Conservation (phyloP, 495 filamentous ascomycete species). For the Thozetella sp. region DNA sequence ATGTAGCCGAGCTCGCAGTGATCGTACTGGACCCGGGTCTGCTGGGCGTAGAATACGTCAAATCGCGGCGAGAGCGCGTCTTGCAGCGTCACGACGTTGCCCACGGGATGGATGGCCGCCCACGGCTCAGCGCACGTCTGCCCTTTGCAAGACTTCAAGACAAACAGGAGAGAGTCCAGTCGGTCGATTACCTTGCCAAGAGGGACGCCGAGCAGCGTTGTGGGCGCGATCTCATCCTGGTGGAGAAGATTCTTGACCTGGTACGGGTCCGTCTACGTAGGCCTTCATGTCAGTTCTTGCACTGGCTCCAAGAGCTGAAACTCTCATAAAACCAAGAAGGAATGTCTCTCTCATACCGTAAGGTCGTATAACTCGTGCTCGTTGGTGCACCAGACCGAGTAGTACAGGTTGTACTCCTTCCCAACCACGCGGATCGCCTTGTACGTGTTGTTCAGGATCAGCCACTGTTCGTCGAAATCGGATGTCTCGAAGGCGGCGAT, state of each 20-base stretch:
- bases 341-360: constrained; percentile 30
- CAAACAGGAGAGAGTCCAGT: constrained; percentile 57
- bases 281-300: not conserved
- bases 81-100: constrained; percentile 24
- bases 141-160: constrained; percentile 60
- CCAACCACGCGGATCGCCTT: constrained; percentile 56
- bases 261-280: constrained; percentile 51
- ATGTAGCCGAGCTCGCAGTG: constrained; percentile 60
- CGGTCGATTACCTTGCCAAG: constrained; percentile 39
- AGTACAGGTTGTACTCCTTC: constrained; percentile 53
- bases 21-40: constrained; percentile 46
- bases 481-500: constrained; percentile 51
- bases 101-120: constrained; percentile 50
- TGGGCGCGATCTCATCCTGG: constrained; percentile 4
- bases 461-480: constrained; percentile 15
- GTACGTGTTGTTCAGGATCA: constrained; percentile 61
- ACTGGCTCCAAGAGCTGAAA: not conserved
- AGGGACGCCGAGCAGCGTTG: constrained; percentile 35
- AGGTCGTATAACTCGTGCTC: constrained; percentile 63
- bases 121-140: constrained; percentile 54
- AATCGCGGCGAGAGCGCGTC: constrained; percentile 45
- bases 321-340: not conserved
- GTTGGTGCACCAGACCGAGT: constrained; percentile 62
- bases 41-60: constrained; percentile 52
- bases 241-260: constrained; percentile 55